Evolutionary conservation across 106 monocot species (phyloP), one percentile per base, ranked within the genome.

Genomic region (Acorus calamus): DNA sequence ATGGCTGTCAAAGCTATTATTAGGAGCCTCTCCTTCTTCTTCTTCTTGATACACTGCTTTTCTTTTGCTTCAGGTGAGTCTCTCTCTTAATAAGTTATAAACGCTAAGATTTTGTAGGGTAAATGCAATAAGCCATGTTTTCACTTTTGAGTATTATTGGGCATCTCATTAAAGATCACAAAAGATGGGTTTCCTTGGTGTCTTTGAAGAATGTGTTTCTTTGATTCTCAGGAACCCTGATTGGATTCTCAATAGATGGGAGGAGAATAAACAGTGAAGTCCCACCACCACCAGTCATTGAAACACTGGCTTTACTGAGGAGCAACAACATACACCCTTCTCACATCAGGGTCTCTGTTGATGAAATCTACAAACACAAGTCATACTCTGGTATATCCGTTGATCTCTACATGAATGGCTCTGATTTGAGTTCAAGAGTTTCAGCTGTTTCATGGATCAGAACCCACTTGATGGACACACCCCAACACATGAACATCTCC

Each of bases 181-280:
- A 28, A 28, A 28, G 28, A 28, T 28, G 28, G 28, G 28, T 28
- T 28, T 28, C 28, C 28, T 28, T 28, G 28, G 28, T 28, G 1
- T 28, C 28, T 28, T 28, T 28, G 28, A 28, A 28, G 28, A 28
- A 28, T 28, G 28, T 28, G 28, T 28, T 28, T 28, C 28, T 28
- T 28, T 28, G 28, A 28, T 28, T 69, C 74, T 65, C 77, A 83
- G 79, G 56, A 65, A 72, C 73, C 52, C 62, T 62, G 69, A 65
- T 67, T 61, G 79, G 76, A 42, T 77, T 80, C 68, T 71, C 74
- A 7, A 55, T 67, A 68, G 77, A 80, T 80, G 77, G 74, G 69
- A 69, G 55, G 46, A 49, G 68, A 64, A 49, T 53, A 53, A 61
- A 28, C 8, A 42, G 11, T 49, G 12, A 1, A 28, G 28, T 28